Conservation (phyloP, 2,329 filamentous ascomycete genomes). For the Monilinia polystroma region DNA sequence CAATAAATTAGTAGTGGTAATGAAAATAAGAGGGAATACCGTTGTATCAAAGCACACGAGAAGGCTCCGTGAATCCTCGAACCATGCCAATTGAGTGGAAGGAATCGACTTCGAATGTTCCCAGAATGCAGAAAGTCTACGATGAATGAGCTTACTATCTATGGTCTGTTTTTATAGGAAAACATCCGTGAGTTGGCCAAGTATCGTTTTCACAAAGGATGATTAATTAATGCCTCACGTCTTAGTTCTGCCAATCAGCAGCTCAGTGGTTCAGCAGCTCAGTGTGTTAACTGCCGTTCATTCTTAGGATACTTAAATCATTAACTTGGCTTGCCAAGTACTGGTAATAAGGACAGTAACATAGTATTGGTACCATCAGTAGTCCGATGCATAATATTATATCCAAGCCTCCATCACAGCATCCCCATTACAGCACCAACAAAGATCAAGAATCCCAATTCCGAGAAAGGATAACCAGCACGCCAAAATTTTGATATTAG, state of each 20-base stretch:
- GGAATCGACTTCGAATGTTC: not conserved
- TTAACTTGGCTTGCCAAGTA: constrained; percentile 1
- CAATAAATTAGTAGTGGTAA: not conserved
- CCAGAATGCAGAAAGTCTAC: not conserved
- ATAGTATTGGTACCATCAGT: not conserved
- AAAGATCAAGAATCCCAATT: constrained; percentile 27
- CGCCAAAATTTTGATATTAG: constrained; percentile 23
- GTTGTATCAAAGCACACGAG: not conserved
- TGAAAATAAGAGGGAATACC: not conserved
- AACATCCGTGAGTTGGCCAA: not conserved
- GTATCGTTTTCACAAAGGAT: not conserved
- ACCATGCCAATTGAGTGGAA: not conserved
- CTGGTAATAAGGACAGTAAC: not conserved
- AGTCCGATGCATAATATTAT: not conserved
- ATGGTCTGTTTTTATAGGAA: not conserved
- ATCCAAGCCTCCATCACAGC: constrained; percentile 25
- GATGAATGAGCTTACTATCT: not conserved
- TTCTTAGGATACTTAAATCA: not conserved
- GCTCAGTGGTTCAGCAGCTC: too few relatives aligned
- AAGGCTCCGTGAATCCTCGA: not conserved
- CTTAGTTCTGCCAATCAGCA: not conserved
- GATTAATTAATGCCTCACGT: not conserved
- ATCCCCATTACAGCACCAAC: constrained; percentile 33
- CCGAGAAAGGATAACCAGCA: constrained; percentile 28
- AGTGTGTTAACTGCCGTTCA: constrained; percentile 4